phyloP scores from a whole-genome alignment of 1,284 basidiomycete species.

The Vanrija sp. region DNA sequence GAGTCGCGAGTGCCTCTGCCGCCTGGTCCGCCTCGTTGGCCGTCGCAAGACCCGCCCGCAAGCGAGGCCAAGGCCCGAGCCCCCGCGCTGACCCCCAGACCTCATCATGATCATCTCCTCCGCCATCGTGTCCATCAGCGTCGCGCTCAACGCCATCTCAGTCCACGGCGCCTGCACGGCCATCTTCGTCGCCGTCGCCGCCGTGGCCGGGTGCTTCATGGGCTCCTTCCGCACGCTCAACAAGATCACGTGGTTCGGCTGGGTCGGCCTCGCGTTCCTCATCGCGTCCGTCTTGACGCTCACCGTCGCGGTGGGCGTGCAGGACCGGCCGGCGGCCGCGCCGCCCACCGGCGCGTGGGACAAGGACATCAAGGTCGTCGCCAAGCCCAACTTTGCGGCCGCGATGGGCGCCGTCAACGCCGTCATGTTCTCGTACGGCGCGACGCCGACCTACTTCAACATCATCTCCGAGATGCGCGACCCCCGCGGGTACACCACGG shows the following conservation, averaged over 20 bases:
- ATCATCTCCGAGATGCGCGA: constrained; percentile 33
- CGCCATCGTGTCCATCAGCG: constrained; percentile 35
- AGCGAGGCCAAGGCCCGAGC: too few species aligned
- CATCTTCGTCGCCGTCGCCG: constrained; percentile 37
- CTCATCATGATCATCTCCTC: constrained; percentile 24
- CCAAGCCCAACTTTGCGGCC: constrained; percentile 30
- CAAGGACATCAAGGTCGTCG: constrained; percentile 25
- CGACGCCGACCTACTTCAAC: constrained; percentile 20
- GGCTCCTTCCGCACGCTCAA: constrained; percentile 42
- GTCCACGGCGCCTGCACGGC: constrained; percentile 44
- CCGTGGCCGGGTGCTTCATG: constrained; percentile 30
- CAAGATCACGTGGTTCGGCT: constrained; percentile 44
- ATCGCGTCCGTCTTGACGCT: constrained; percentile 43
- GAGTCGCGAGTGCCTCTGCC: constrained; percentile 8
- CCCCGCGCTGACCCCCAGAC: constrained; percentile 10
- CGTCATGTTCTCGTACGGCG: constrained; percentile 40
- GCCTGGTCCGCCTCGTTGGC: too few species aligned
- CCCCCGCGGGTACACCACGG: constrained; percentile 28
- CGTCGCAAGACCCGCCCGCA: too few species aligned
- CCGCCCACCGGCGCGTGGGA: constrained; percentile 31
- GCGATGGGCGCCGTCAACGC: constrained; percentile 44
- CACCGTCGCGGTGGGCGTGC: constrained; percentile 45
- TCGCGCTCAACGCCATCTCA: constrained; percentile 47
- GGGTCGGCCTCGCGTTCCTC: constrained; percentile 35
- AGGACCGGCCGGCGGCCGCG: constrained; percentile 37